Evolutionary conservation across 495 filamentous ascomycete species (phyloP).

Genomic region (Penicillium roqueforti): DNA sequence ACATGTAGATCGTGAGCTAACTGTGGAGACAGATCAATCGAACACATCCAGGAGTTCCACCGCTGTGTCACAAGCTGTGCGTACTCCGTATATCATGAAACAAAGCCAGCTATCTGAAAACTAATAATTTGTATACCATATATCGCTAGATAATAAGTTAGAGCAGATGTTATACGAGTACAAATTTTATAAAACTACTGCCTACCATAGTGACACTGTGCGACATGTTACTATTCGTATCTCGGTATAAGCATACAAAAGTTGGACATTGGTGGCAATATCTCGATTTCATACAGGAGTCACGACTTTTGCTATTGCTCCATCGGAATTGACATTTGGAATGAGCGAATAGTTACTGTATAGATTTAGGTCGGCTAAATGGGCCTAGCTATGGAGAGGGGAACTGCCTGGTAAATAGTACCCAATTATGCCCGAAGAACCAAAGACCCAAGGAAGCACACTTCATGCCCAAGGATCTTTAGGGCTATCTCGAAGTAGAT

Average conservation of each 20-base stretch:
- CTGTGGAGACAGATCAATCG: background rate
- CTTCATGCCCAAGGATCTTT: background rate
- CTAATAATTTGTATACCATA: too few relatives aligned
- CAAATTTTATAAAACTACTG: too few relatives aligned
- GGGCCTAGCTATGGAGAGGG: background rate
- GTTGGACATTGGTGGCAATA: too few relatives aligned
- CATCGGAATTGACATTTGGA: background rate
- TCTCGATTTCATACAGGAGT: too few relatives aligned
- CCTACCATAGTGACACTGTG: background rate
- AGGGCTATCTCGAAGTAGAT: background rate
- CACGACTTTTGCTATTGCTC: too few relatives aligned
- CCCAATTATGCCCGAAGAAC: background rate
- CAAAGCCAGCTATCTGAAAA: background rate
- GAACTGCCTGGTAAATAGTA: background rate
- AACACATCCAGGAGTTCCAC: background rate
- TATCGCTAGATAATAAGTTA: too few relatives aligned
- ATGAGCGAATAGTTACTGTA: background rate
- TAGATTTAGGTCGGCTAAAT: background rate
- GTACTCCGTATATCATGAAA: too few relatives aligned
- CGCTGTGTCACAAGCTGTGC: background rate
- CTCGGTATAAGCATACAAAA: background rate
- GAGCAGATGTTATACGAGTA: too few relatives aligned
- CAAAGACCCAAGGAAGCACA: background rate
- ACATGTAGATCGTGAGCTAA: background rate
- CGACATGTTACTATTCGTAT: background rate